Base-by-base conservation (phyloP, 768 basidiomycete species). In the Pulveroboletus ravenelii region DNA sequence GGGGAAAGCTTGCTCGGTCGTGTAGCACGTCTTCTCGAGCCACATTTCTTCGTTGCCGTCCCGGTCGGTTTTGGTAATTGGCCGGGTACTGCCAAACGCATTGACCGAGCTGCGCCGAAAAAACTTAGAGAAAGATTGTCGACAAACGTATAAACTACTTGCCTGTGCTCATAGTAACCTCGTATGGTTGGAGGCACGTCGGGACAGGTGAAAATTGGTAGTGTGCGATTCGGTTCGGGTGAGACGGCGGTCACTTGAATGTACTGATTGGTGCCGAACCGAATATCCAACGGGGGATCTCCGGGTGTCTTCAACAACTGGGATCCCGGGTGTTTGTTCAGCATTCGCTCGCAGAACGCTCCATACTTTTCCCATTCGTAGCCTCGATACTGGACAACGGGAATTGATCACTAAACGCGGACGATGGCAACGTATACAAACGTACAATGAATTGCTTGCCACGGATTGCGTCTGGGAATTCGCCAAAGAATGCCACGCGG, bases 341-440 rank as follows among this genome's bases (percentile, higher is more conserved):
- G 80, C 83, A 96, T 89, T 34, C 88, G 76, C 66, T 97, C 93
- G 69, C 90, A 91, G 72, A 89, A 92, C 3, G 87, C 80, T 7
- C 85, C 85, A 54, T 84, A 92, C 61, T 90, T 93, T 71, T 98
- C 94, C 92, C 89, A 93, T 62, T 93, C 92, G 62, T 84, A 89
- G 2, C 93, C 95, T 40, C 95, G 90, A 66, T 94, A 94, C 90
- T 93, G 41, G 40, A 41, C 43, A 36, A 23, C 45, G 53, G 47
- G 57, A 10, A 40, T 30, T 0, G 31, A 18, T 50, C 17, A 30
- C 25, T 31, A 34, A 34, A 10, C 20, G 27, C 2, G 34, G 15
- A 35, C 1, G 18, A 34, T 9, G 18, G 23, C 5, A 25, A n/a
- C 25, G 20, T 48, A 55, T 13, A 29, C n/a, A 25, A 47, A 53